Base-by-base conservation (phyloP, 768 basidiomycete species). In the Boletus subparvulus region DNA sequence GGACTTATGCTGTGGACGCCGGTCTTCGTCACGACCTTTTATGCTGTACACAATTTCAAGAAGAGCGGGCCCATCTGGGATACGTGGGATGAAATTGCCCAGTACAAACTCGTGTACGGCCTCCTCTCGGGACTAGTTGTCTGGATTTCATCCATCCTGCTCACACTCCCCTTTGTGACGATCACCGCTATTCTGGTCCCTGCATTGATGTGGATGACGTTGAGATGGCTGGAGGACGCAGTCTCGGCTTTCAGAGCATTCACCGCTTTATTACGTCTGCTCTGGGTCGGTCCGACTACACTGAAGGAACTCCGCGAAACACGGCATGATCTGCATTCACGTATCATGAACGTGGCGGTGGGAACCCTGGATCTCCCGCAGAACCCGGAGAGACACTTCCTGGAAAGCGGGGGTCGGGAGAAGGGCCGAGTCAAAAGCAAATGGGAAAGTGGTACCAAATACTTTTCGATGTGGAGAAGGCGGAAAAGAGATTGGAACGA, bases 401-500 rank as follows among this genome's bases (percentile, higher is more conserved):
- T 76, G 17, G 73, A 75, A 51, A 73, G 70, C 5, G 87, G 88
- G 3, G 86, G 83, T 30, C 76, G 67, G 67, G 82, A 92, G 65
- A 91, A 92, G 70, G 89, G 90, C 1, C 78, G 88, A 28, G 83
- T 89, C 42, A 72, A 77, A 54, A 54, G 83, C 13, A 65, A 68
- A 8, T 90, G 90, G 91, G 88, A 88, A 58, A 85, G 87, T 57
- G 77, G 79, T 30, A 75, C 83, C 39, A 80, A 84, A 61, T 94
- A 93, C 65, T 94, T 94, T 67, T 93, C 91, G 19, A 77, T 94
- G 54, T 81, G 80, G 55, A 75, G 91, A 59, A 74, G 92, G 64
- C 77, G 91, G 61, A 94, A 94, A 72, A 81, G 90, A 61, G 92
- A 94, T 64, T 94, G 92, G 92, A 92, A 92, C 62, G 92, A 94